Base-by-base conservation (phyloP, 2,329 filamentous ascomycete genomes). In the Exophiala xenobiotica region DNA sequence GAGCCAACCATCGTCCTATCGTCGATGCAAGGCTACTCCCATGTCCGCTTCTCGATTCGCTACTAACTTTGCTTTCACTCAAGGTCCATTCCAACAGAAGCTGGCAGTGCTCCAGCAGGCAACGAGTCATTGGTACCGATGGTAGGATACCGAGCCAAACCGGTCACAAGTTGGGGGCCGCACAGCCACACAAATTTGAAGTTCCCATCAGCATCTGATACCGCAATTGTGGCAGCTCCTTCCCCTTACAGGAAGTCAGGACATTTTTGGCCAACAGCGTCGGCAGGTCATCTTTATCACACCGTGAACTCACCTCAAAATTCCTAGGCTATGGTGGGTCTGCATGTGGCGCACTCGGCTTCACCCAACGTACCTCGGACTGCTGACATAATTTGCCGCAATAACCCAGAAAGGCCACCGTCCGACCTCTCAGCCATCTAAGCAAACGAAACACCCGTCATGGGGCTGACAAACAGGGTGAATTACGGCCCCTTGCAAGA, bases 381-480 rank as follows among this genome's bases (percentile, higher is more conserved):
- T 19, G 54, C 46, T 57, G 49, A 53, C 50, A 50, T 57, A 50
- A 53, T 51, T 57, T 26, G 50, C 31, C 33, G 50, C 50, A 49
- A 49, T 46, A 26, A 9, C 12, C 27, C 22, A 18, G 19, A 20
- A 20, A 16, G 24, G 5, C 7, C 2, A 18, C 40, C 12, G 18
- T 40, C 24, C 53, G 44, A 41, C 48, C 26, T 23, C 31, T 37
- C 24, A 38, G 40, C 22, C 38, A 16, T 29, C 18, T 33, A 39
- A 23, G 38, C 46, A 52, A 46, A 56, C 53, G 49, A 56, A 56
- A 56, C 53, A 47, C 26, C 18, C 6, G 14, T 19, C 42, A 44
- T 35, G 27, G 27, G 42, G 42, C 27, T 11, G 42, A 46, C 19
- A 14, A 16, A 37, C 14, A 29, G 11, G 18, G 18, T 26, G 27